Conservation (phyloP, 2,329 filamentous ascomycete genomes). For the Trichoderma asperellum region DNA sequence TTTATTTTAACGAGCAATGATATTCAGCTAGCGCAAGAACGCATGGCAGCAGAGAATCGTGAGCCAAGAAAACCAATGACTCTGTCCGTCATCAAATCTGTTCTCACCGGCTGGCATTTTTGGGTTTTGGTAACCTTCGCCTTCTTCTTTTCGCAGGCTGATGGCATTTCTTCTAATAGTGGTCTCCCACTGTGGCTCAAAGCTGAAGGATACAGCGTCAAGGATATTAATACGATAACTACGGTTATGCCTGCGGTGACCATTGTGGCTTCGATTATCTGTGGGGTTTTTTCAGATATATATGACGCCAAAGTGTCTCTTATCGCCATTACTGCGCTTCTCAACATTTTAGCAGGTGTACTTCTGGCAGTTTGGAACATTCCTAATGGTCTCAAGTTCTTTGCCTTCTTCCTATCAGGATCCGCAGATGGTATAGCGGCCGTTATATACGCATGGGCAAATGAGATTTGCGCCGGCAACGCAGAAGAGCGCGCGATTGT, state of each 20-base stretch:
- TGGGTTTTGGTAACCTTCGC: conserved; percentile 37
- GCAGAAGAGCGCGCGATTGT: conserved; percentile 54
- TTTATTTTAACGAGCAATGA: conserved; percentile 38
- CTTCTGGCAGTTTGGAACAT: conserved; percentile 42
- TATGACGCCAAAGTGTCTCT: conserved; percentile 49
- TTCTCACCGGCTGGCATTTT: conserved; percentile 40
- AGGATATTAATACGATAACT: conserved; percentile 56
- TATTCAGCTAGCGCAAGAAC: conserved; percentile 36
- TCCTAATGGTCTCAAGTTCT: conserved; percentile 43
- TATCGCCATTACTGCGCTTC: conserved; percentile 32
- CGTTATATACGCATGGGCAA: conserved; percentile 51
- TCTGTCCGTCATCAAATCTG: conserved; percentile 33
- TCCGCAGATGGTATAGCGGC: conserved; percentile 37
- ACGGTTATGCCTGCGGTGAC: conserved; percentile 45
- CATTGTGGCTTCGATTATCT: conserved; percentile 55
- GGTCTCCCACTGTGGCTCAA: conserved; percentile 43
- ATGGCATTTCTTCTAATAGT: conserved; percentile 41
- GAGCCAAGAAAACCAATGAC: conserved; percentile 38
- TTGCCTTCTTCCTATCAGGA: conserved; percentile 42
- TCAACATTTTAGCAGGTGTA: conserved; percentile 35
- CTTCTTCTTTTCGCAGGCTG: conserved; percentile 39
- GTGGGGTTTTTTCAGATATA: conserved; percentile 59
- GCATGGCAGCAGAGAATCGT: conserved; percentile 39
- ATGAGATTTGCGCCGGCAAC: conserved; percentile 50
- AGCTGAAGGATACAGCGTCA: conserved; percentile 40